Base-by-base conservation (phyloP, 2,329 filamentous ascomycete species). In the Aureobasidium sp. region DNA sequence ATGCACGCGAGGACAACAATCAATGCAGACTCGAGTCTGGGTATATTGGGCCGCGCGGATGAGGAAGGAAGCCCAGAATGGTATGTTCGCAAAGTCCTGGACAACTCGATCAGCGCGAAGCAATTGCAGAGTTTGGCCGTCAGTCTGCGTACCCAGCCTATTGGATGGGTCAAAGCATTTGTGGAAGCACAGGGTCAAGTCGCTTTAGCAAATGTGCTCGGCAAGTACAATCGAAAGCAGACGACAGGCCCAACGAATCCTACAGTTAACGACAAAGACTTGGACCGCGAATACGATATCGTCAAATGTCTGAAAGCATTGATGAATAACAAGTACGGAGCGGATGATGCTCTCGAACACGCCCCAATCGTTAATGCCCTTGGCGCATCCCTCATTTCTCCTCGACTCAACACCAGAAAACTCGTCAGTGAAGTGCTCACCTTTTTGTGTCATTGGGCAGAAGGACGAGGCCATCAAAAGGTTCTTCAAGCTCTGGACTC, bases 321-420 rank as follows among this genome's bases (percentile, higher is more conserved):
- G 63, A 96, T 97, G 89, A 99, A 99, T 84, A 99, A 97, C 83
- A 97, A 96, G 74, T 97, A 96, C 74, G 94, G 94, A 65, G 94
- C 94, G 65, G 94, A 99, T 73, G 92, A 99, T 81, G 94, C 94
- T 20, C 80, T 99, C 62, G 81, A 85, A 64, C 92, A 97, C 72
- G 89, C 94, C 71, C 90, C 93, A 72, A 90, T 97, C 66, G 87
- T 97, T 66, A 86, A 95, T 62, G 90, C 94, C 1, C 81, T 99
- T 48, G 90, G 88, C 55, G 91, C 86, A 26, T 96, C 91, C 39
- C 80, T 99, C 62, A 90, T 92, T 59, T 96, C 92, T 10, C 88
- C 92, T 9, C 86, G 94, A 57, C 80, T 99, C 63, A 94, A 91
- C 53, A 97, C 94, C 1, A 82, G 94, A 69, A 97, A 97, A 73